Percentiles rank a stretch among this genome's conserved stretches.
These are phyloP conservation scores for Malus hybrid DNA, from an alignment of 331 rosid species.

Conservation along the genomic window DNA sequence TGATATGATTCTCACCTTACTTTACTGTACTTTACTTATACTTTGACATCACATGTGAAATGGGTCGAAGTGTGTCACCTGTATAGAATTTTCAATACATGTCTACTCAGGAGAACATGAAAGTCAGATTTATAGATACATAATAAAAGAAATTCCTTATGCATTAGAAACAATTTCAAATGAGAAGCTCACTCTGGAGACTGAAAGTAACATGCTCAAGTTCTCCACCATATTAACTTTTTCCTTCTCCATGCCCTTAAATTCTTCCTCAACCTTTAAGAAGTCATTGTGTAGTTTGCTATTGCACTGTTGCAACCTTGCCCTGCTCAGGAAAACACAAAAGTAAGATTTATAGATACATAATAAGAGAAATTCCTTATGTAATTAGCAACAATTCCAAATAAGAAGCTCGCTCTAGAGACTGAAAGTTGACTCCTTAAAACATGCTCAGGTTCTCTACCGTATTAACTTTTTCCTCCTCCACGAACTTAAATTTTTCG, in stretches of 20 bases:
- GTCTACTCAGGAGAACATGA: too few species aligned
- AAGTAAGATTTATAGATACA: neutral
- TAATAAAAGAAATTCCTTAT: neutral
- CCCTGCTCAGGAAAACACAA: conserved; percentile 28
- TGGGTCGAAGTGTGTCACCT: too few species aligned
- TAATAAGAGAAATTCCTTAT: neutral
- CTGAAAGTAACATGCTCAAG: conserved; percentile 63
- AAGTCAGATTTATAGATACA: neutral
- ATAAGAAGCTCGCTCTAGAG: conserved; percentile 51
- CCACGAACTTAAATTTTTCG: conserved; percentile 70
- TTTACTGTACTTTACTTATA: too few species aligned
- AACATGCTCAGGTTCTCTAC: conserved; percentile 66
- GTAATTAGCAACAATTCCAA: conserved; percentile 8
- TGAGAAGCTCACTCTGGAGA: conserved; percentile 59
- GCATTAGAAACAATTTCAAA: conserved; percentile 5
- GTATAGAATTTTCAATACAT: too few species aligned
- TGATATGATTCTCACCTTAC: too few species aligned
- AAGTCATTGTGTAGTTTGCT: conserved; percentile 90
- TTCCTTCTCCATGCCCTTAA: conserved; percentile 78
- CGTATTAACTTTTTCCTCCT: conserved; percentile 65
- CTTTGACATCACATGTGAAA: too few species aligned
- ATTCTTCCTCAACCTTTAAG: conserved; percentile 67
- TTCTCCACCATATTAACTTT: conserved; percentile 60
- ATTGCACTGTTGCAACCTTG: conserved; percentile 84
- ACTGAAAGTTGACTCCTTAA: conserved; percentile 71